A percentile compares a stretch with the other conserved stretches of the same genome.
Conservation (phyloP, 1,139 yeast species). For the Blastobotrys indianensis region DNA sequence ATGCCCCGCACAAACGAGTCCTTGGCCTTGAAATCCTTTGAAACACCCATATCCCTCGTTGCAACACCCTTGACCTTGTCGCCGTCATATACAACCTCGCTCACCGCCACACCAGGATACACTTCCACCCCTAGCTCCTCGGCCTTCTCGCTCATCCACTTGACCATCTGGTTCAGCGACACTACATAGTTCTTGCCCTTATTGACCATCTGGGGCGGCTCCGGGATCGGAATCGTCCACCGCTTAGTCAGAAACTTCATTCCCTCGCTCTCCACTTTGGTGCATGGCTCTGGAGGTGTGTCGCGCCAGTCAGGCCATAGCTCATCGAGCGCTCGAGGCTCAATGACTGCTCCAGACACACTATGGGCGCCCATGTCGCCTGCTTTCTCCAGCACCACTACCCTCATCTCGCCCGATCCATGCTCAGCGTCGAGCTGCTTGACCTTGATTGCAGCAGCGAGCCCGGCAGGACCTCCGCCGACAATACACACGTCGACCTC, state of each 20-base stretch:
- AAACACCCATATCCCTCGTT: slow-evolving; percentile 85
- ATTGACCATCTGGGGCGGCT: slow-evolving; percentile 87
- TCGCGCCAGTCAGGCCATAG: slow-evolving; percentile 65
- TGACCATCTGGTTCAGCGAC: slow-evolving; percentile 73
- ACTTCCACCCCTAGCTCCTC: slow-evolving; percentile 91
- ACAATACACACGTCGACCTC: slow-evolving; percentile 90
- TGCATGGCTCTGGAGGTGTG: slow-evolving; percentile 62
- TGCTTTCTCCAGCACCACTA: slow-evolving; percentile 86
- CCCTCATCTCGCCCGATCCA: slow-evolving; percentile 66
- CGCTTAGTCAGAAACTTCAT: slow-evolving; percentile 62
- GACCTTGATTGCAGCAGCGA: slow-evolving; percentile 84
- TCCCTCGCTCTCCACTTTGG: slow-evolving; percentile 68
- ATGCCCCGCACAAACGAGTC: slow-evolving; percentile 86
- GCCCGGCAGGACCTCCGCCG: slow-evolving; percentile 97
- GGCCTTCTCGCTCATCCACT: slow-evolving; percentile 79
- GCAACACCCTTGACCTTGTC: slow-evolving; percentile 79
- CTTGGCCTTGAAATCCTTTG: slow-evolving; percentile 68
- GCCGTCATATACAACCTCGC: slow-evolving; percentile 60
- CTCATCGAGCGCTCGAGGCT: slow-evolving; percentile 81
- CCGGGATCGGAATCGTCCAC: slow-evolving; percentile 66
- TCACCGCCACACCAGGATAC: slow-evolving; percentile 87
- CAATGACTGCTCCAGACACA: slow-evolving; percentile 89
- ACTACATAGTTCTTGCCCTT: slow-evolving; percentile 72
- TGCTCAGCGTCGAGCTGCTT: slow-evolving; percentile 74
- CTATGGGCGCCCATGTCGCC: slow-evolving; percentile 86